These are phyloP conservation scores for Talaromyces sp. DNA, from an alignment of 2,329 filamentous ascomycete species.

Conservation along the genomic window DNA sequence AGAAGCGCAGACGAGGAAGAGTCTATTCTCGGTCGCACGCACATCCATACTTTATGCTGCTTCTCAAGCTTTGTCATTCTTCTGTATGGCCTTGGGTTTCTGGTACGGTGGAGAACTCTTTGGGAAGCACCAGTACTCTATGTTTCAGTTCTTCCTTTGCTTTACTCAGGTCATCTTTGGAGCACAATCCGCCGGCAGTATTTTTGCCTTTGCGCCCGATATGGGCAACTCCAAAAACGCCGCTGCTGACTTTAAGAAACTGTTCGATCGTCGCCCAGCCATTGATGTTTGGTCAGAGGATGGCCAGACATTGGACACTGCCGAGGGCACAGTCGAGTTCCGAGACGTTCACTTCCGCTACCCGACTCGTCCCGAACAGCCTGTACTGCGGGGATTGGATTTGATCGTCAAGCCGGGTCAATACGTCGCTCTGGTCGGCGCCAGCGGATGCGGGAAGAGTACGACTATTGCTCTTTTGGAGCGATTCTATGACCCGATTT, in stretches of 20 bases:
- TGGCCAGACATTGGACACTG: slow-evolving; percentile 59
- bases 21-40: slow-evolving; percentile 69
- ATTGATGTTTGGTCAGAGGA: slow-evolving; percentile 79
- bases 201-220: slow-evolving; percentile 86
- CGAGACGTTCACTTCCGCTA: slow-evolving; percentile 92
- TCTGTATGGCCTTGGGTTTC: slow-evolving; percentile 82
- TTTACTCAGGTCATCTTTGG: slow-evolving; percentile 88
- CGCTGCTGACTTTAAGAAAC: slow-evolving; percentile 69
- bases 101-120: slow-evolving; percentile 86
- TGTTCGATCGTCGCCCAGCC: slow-evolving; percentile 76
- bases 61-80: slow-evolving; percentile 78
- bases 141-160: slow-evolving; percentile 89
- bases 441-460: slow-evolving; percentile 89
- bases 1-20: slow-evolving; percentile 62
- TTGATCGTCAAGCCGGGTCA: slow-evolving; percentile 46
- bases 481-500: slow-evolving; percentile 87
- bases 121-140: slow-evolving; percentile 63
- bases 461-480: slow-evolving; percentile 90
- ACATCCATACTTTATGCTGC: slow-evolving; percentile 77
- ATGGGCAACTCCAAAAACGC: slow-evolving; percentile 91
- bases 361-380: slow-evolving; percentile 83
- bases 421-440: slow-evolving; percentile 76
- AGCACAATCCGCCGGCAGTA: slow-evolving; percentile 82
- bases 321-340: slow-evolving; percentile 83
- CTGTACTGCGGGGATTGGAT: slow-evolving; percentile 82